Conservation (phyloP, 2,329 filamentous ascomycete species). For the Xylariaceae sp. region DNA sequence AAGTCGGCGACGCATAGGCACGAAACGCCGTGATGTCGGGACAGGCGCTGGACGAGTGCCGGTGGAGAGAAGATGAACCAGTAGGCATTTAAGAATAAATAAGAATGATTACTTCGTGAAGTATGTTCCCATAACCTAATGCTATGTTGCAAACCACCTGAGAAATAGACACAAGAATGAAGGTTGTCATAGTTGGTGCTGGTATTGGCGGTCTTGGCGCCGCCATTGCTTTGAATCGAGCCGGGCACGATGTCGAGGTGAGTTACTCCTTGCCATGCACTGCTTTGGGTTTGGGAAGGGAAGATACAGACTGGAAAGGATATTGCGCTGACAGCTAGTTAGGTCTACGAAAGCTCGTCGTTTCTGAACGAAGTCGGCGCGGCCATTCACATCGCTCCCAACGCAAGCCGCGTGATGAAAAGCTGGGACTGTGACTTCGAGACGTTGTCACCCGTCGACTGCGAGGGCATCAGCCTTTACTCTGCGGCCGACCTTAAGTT, state of each 20-base stretch:
- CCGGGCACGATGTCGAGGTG: slow-evolving; percentile 28
- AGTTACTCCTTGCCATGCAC: not conserved
- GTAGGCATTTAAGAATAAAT: not conserved
- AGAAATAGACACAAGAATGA: slow-evolving; percentile 11
- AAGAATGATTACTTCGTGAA: not conserved
- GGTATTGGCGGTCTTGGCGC: slow-evolving; percentile 22
- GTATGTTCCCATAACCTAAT: no score
- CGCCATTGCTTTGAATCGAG: slow-evolving; percentile 16
- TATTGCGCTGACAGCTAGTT: not conserved
- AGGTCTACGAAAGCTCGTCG: slow-evolving; percentile 25
- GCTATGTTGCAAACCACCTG: not conserved
- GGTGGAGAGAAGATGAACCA: not conserved
- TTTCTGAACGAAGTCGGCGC: slow-evolving; percentile 27
- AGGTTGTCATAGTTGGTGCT: slow-evolving; percentile 23
- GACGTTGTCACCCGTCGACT: slow-evolving; percentile 1
- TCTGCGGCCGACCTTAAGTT: not conserved
- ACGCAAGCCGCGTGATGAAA: slow-evolving; percentile 14
- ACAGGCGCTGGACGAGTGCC: not conserved
- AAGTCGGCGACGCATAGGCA: slow-evolving; percentile 1
- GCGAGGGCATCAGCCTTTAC: slow-evolving; percentile 1
- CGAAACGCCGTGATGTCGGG: not conserved
- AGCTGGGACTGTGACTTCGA: slow-evolving; percentile 22
- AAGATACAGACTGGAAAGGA: not conserved
- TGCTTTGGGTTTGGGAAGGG: not conserved
- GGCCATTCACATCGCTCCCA: slow-evolving; percentile 21